Evolutionary conservation across 179 eudicot genomes (phyloP).

Genomic region (Dionaea muscipula): DNA sequence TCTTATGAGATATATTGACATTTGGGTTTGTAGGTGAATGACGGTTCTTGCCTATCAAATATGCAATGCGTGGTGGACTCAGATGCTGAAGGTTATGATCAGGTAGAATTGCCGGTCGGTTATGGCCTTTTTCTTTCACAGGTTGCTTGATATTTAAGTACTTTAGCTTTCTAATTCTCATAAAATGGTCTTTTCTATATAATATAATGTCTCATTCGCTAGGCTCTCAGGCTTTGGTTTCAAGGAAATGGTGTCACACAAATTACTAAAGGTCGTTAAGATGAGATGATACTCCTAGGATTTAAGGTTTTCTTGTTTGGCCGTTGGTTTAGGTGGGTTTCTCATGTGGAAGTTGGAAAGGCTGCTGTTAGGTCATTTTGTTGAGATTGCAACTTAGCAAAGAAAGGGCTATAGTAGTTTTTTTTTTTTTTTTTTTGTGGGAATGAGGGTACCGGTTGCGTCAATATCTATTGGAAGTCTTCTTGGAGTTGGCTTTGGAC

Average conservation of each 20-base stretch:
- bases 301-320: neutral
- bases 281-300: no score
- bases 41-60: constrained; percentile 90
- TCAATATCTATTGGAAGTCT: no score
- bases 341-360: neutral
- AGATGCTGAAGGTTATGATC: constrained; percentile 91
- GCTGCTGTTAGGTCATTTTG: neutral
- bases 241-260: no score
- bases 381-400: neutral
- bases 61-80: constrained; percentile 89
- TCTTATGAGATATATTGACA: neutral
- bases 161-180: neutral
- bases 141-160: neutral
- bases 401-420: neutral
- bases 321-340: neutral
- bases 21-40: constrained; percentile 44
- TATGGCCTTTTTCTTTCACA: neutral
- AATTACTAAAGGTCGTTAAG: no score
- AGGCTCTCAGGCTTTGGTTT: no score
- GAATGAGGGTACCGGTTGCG: no score
- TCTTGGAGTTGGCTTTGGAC: no score
- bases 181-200: neutral
- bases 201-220: no score
- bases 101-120: constrained; percentile 30
- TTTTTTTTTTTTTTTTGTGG: neutral